Evolutionary conservation across 129 eudicot genomes (phyloP).

Genomic region (Smallanthus sonchifolius): DNA sequence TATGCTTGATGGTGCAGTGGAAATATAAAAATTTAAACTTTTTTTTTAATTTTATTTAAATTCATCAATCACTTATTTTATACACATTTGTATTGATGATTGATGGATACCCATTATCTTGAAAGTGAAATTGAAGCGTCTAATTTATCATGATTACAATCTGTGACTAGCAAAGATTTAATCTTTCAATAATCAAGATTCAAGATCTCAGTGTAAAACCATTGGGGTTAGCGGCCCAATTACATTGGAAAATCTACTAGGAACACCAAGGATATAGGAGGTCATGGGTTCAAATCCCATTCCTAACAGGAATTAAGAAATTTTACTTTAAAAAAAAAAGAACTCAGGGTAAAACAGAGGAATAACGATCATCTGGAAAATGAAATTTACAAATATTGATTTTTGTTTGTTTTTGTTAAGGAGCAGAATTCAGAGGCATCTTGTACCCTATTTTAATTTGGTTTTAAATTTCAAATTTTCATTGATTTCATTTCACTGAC

Average conservation of each 20-base stretch:
- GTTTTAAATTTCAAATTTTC: constrained; percentile 26
- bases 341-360: constrained; percentile 28
- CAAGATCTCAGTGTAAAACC: too few relatives aligned
- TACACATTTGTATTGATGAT: constrained; percentile 37
- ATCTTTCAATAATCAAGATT: constrained; percentile 29
- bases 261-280: too few relatives aligned
- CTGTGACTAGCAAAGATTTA: constrained; percentile 13
- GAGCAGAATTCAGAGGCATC: constrained; percentile 33
- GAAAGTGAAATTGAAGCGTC: constrained; percentile 43
- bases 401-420: constrained; percentile 38
- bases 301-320: too few relatives aligned
- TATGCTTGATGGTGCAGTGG: constrained; percentile 54
- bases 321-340: too few relatives aligned
- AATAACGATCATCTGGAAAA: constrained; percentile 9
- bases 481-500: constrained; percentile 19
- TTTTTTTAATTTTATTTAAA: constrained; percentile 4
- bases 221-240: too few relatives aligned
- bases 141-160: constrained; percentile 34
- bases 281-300: too few relatives aligned
- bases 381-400: neutral
- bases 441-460: constrained; percentile 16
- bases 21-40: constrained; percentile 18
- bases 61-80: constrained; percentile 51
- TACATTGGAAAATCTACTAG: too few relatives aligned
- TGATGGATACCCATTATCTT: constrained; percentile 78